A percentile compares a stretch with the other conserved stretches of the same genome.
Evolutionary conservation across 2,329 filamentous ascomycete species (phyloP).

Genomic region (Lasiodiplodia sp.): DNA sequence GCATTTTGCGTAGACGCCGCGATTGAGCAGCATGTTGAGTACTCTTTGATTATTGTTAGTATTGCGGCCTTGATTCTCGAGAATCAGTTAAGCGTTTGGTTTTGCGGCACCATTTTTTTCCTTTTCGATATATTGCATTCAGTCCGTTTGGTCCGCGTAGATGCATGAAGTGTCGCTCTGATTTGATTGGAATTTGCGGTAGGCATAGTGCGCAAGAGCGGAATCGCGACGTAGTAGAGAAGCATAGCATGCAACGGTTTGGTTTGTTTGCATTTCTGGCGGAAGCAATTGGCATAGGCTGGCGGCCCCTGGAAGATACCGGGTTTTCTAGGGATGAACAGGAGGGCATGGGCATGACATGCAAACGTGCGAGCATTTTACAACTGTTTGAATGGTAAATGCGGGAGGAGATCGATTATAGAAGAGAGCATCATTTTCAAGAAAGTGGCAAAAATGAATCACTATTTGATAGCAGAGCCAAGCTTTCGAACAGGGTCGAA

Average conservation of each 20-base stretch:
- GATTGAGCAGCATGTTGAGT: constrained; percentile 19
- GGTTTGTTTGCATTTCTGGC: not conserved
- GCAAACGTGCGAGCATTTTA: not conserved
- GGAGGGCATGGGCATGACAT: too few relatives aligned
- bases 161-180: not conserved
- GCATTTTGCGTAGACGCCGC: constrained; percentile 20
- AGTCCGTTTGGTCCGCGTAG: constrained; percentile 1
- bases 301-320: not conserved
- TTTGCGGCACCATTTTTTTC: constrained; percentile 1
- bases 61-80: not conserved
- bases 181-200: not conserved
- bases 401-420: not conserved
- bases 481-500: too few relatives aligned
- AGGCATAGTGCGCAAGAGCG: not conserved
- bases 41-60: constrained; percentile 3
- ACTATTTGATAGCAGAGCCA: not conserved
- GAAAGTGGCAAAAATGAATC: not conserved
- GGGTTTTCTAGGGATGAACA: not conserved
- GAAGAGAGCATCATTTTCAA: not conserved
- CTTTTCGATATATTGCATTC: not conserved
- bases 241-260: constrained; percentile 11
- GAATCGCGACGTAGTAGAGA: not conserved
- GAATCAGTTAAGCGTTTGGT: constrained; percentile 4
- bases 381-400: not conserved
- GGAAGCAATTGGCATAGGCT: constrained; percentile 1